Evolutionary conservation across 2,329 filamentous ascomycete species (phyloP), one percentile per base, ranked within the genome.

Genomic region (Penicillium occitanis): DNA sequence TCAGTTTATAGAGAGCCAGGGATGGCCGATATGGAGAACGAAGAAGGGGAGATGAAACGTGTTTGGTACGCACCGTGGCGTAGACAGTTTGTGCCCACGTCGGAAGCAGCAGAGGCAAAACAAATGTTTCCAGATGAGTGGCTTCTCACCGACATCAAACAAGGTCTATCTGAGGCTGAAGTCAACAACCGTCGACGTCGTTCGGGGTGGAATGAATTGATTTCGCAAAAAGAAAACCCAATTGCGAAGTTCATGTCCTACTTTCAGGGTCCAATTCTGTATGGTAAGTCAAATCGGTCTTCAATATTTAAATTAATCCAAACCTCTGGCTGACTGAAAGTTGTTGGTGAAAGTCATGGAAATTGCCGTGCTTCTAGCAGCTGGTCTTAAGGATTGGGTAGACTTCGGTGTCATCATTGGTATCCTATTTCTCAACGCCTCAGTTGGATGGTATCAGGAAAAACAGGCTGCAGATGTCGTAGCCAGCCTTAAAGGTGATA

Each of bases 381-480:
- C 88, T 72, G 90, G 89, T 83, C 85, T 92, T 68, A 83, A 86
- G 70, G 88, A 91, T 77, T 92, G 89, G 89, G 83, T 91, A 69
- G 90, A 92, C 78, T 87, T 91, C 71, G 90, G 89, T 83, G 89
- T 92, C 75, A 92, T 92, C 76, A 87, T 90, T 72, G 90, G 86
- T 80, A 92, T 92, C 75, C 80, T 92, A 64, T 77, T 89, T 74
- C 85, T 92, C 68, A 92, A 92, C 79, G 90, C 90, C 67, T 80
- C 88, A 69, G 90, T 92, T 74, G 90, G 90, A 80, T 92, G 90
- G 87, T 92, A 92, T 76, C 90, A 92, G 76, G 90, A 92, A 79
- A 92, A 92, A 80, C 89, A 91, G 78, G 90, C 90, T 70, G 90
- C 89, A 67, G 90, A 92, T 79, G 89, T 91, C 70, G 89, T 91